Evolutionary conservation across 2,329 filamentous ascomycete species (phyloP).

Genomic region (Colletotrichum falcatum): DNA sequence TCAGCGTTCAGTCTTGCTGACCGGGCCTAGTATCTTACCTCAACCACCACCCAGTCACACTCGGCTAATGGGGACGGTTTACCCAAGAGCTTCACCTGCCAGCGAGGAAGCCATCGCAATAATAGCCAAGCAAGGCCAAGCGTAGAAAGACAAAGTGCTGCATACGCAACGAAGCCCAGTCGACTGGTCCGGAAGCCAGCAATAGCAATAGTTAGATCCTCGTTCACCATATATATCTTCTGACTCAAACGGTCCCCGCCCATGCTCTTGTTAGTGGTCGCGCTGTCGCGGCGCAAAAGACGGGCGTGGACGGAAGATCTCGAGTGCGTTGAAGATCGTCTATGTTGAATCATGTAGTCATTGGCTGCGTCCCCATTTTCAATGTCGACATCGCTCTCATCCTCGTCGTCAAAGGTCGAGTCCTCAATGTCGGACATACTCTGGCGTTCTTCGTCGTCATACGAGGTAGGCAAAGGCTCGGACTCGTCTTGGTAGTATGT

Average conservation of each 20-base stretch:
- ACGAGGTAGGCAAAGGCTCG: slow-evolving; percentile 37
- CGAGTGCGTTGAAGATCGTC: slow-evolving; percentile 72
- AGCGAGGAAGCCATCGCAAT: slow-evolving; percentile 89
- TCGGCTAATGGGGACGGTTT: slow-evolving; percentile 74
- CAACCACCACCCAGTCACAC: slow-evolving; percentile 92
- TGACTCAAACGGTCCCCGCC: slow-evolving; percentile 78
- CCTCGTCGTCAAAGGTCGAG: slow-evolving; percentile 53
- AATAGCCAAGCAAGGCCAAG: slow-evolving; percentile 85
- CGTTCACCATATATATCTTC: slow-evolving; percentile 92
- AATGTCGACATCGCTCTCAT: slow-evolving; percentile 53
- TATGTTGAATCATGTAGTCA: slow-evolving; percentile 65
- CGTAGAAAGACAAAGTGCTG: slow-evolving; percentile 77
- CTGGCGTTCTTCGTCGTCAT: slow-evolving; percentile 46
- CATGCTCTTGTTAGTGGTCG: slow-evolving; percentile 74
- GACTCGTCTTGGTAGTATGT: slow-evolving; percentile 80
- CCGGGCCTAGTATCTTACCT: slow-evolving; percentile 62
- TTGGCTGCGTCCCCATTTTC: slow-evolving; percentile 56
- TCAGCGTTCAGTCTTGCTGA: slow-evolving; percentile 19
- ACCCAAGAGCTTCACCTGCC: slow-evolving; percentile 84
- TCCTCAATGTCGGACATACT: slow-evolving; percentile 56
- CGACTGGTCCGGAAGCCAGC: slow-evolving; percentile 88
- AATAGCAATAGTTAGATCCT: slow-evolving; percentile 93
- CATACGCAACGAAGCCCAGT: slow-evolving; percentile 76
- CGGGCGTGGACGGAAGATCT: slow-evolving; percentile 69
- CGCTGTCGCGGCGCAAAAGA: slow-evolving; percentile 78